These are phyloP conservation scores for Solanum pennellii DNA, from an alignment of 257 asterid genomes.

Conservation along the genomic window DNA sequence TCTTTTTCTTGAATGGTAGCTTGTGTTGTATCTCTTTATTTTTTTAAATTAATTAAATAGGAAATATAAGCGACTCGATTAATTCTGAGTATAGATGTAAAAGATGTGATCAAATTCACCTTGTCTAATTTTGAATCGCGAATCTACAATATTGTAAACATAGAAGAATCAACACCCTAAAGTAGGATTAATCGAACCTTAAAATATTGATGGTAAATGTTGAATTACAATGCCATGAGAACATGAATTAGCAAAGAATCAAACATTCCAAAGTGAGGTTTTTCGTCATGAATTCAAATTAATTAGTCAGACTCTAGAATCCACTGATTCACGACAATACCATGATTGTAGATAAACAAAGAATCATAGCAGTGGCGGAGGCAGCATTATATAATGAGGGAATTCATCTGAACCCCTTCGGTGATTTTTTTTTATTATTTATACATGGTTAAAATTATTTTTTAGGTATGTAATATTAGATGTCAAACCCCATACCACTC, in stretches of 20 bases:
- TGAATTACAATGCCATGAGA: neutral
- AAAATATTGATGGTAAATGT: neutral
- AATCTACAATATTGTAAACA: neutral
- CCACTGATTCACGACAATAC: fast-evolving
- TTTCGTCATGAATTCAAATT: neutral
- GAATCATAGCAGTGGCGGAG: neutral
- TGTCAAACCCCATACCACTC: too few species aligned
- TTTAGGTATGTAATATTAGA: too few species aligned
- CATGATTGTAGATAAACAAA: neutral
- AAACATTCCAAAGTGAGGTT: neutral
- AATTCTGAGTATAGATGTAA: neutral
- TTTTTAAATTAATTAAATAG: too few species aligned
- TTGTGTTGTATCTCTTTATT: neutral
- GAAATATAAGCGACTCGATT: neutral
- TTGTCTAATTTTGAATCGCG: neutral
- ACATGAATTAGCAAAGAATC: neutral
- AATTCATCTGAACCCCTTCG: too few species aligned
- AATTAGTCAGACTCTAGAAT: too few species aligned
- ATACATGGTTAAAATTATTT: too few species aligned
- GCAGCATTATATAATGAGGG: too few species aligned
- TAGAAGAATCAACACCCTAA: neutral
- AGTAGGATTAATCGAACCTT: neutral
- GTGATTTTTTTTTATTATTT: too few species aligned
- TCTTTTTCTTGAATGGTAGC: neutral
- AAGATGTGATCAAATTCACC: neutral